A percentile compares a stretch with the other conserved stretches of the same genome.
These are phyloP conservation scores for Nakazawaea ishiwadae DNA, from an alignment of 805 yeast species.

Conservation along the genomic window DNA sequence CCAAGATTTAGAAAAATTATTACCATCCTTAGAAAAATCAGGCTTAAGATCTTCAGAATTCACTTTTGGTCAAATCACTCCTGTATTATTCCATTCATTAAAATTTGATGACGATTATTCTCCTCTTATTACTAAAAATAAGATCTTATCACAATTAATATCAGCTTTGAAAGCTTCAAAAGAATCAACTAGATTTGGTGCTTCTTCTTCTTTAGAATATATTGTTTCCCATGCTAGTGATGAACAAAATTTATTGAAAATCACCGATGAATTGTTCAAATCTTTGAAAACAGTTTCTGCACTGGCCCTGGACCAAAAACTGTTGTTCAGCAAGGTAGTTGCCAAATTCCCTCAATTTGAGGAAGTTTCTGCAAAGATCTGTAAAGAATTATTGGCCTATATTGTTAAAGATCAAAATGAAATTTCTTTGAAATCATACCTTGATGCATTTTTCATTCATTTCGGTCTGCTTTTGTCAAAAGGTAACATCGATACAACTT, in stretches of 20 bases:
- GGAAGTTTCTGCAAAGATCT: conserved; percentile 31
- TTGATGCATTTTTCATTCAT: conserved; percentile 45
- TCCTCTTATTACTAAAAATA: conserved; percentile 30
- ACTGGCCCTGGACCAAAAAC: conserved; percentile 63
- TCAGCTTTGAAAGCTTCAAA: conserved; percentile 67
- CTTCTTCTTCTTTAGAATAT: conserved; percentile 31
- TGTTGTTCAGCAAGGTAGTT: conserved; percentile 43
- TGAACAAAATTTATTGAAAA: conserved; percentile 21
- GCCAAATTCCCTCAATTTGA: conserved; percentile 21
- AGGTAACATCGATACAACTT: conserved; percentile 18
- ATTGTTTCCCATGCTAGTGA: conserved; percentile 19
- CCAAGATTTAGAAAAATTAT: conserved; percentile 33
- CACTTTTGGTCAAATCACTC: conserved; percentile 52
- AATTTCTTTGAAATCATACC: conserved; percentile 42
- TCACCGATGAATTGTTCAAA: conserved; percentile 52
- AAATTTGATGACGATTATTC: conserved; percentile 39
- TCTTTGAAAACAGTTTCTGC: conserved; percentile 51
- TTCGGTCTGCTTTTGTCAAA: conserved; percentile 26
- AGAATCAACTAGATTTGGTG: conserved; percentile 50
- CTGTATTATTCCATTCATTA: conserved; percentile 39
- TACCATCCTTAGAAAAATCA: conserved; percentile 69
- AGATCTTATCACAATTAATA: conserved; percentile 46
- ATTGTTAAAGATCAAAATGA: conserved; percentile 78
- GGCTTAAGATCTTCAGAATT: conserved; percentile 74
- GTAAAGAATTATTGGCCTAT: conserved; percentile 42